Base-by-base conservation (phyloP, 805 yeast genomes). In the Saccharomyces eubayanus region DNA sequence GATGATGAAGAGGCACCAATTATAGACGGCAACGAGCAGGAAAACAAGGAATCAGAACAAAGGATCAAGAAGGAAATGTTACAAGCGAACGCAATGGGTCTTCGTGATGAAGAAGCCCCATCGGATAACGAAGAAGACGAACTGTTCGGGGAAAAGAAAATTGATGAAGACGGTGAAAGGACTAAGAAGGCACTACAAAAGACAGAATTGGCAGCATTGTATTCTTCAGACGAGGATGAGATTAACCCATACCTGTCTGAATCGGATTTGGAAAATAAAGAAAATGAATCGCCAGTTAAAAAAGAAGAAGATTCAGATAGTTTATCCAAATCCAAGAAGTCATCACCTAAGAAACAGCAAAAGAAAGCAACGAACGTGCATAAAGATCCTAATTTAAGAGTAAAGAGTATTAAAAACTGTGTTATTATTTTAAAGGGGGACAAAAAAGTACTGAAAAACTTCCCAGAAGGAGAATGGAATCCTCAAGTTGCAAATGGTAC, bases 1-100 rank as follows among this genome's bases (percentile, higher is more conserved):
- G 99, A 94, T 70, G 99, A 94, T 69, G 99, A 94, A 73, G 99
- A 92, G 68, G 98, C 98, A 1, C 99, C 99, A 29, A 87, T 94
- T 55, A 82, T 92, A 77, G 98, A 92, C 64, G 97, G 97, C 48
- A 77, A 91, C 57, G 98, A 92, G 65, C 97, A 94, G 64, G 98
- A 94, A 65, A 87, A 89, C 68, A 90, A 87, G 68, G 87, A 89
- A 57, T 87, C 90, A 51, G 97, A 94, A 70, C 81, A 78, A 59
- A 84, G 87, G 62, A 84, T 89, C 67, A 89, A 88, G 68, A 83
- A 79, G 58, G 96, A 89, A 68, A 88, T 87, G 96, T 73, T 85
- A 55, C 80, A 83, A 59, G 96, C 96, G 1, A 85, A 84, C 51
- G 87, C 85, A 46, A 79, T 88, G 73, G 78, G 79, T 49, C 70